Percentiles rank a stretch among this genome's conserved stretches.
Conservation (phyloP, 1,284 basidiomycete species). For the Schizophyllum amplum region DNA sequence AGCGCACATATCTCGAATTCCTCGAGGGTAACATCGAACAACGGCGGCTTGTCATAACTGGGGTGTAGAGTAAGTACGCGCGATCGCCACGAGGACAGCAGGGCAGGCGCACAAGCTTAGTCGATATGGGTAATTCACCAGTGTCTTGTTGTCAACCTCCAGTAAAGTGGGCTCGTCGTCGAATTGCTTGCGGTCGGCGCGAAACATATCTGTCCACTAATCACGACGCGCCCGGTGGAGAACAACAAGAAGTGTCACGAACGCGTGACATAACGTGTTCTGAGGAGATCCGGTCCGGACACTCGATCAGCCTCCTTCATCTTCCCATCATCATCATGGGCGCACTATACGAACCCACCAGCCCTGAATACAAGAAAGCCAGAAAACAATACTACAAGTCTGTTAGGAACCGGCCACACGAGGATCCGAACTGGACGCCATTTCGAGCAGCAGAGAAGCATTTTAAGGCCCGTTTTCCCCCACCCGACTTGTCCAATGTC, state of each 20-base stretch:
- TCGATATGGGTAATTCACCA: conserved; percentile 50
- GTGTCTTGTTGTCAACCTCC: conserved; percentile 16
- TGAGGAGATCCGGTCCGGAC: no score
- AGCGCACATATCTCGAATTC: conserved; percentile 94
- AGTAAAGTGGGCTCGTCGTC: not conserved
- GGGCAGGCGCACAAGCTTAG: conserved; percentile 69
- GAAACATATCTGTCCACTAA: not conserved
- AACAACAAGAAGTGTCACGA: not conserved
- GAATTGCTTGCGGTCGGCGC: not conserved
- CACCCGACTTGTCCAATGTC: conserved; percentile 59
- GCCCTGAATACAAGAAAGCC: conserved; percentile 58
- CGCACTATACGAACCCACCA: conserved; percentile 32
- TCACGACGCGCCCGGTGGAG: not conserved
- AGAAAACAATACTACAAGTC: conserved; percentile 48
- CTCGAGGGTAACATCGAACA: conserved; percentile 89
- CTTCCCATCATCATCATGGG: not conserved
- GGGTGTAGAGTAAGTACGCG: conserved; percentile 2
- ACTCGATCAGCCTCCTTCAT: no score
- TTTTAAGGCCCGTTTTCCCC: conserved; percentile 69
- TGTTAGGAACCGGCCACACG: conserved; percentile 40
- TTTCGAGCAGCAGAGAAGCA: conserved; percentile 71
- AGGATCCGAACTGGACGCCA: conserved; percentile 52
- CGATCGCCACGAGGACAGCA: not conserved
- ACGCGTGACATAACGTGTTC: not conserved
- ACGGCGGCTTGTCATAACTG: conserved; percentile 84